Percentiles rank a stretch among this genome's conserved stretches.
phyloP scores from a whole-genome alignment of 768 basidiomycete genomes.

The Infundibulicybe gibba region DNA sequence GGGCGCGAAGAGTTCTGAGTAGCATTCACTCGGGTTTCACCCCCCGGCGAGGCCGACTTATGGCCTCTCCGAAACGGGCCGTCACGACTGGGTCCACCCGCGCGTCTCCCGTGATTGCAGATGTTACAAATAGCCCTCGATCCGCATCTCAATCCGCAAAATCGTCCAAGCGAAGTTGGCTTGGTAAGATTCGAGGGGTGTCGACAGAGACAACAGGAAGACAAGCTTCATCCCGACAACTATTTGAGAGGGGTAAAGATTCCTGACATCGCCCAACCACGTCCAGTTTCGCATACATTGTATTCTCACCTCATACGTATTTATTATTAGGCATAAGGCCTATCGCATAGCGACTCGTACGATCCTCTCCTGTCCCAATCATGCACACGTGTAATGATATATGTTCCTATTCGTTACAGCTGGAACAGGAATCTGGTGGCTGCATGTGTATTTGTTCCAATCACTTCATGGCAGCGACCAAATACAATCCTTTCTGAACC shows the following conservation, averaged over 20 bases:
- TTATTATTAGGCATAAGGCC: slow-evolving; percentile 22
- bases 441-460: no score
- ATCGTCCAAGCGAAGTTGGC: slow-evolving; percentile 60
- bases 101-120: slow-evolving; percentile 38
- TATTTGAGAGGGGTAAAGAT: slow-evolving; percentile 7
- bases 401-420: no score
- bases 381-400: neutral
- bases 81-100: slow-evolving; percentile 20
- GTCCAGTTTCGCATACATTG: neutral
- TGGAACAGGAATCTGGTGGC: no score
- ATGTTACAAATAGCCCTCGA: slow-evolving; percentile 69
- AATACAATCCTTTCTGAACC: neutral
- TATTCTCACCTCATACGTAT: slow-evolving; percentile 1
- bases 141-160: slow-evolving; percentile 14
- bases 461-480: neutral
- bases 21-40: slow-evolving; percentile 68
- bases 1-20: slow-evolving; percentile 55
- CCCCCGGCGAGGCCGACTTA: slow-evolving; percentile 48
- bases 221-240: slow-evolving; percentile 11
- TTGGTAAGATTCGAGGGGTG: slow-evolving; percentile 63
- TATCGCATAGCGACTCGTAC: neutral
- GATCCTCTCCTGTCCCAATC: neutral
- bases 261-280: neutral
- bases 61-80: slow-evolving; percentile 49
- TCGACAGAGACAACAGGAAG: slow-evolving; percentile 21